Conservation (phyloP, 257 asterid genomes). For the Ballota nigra region DNA sequence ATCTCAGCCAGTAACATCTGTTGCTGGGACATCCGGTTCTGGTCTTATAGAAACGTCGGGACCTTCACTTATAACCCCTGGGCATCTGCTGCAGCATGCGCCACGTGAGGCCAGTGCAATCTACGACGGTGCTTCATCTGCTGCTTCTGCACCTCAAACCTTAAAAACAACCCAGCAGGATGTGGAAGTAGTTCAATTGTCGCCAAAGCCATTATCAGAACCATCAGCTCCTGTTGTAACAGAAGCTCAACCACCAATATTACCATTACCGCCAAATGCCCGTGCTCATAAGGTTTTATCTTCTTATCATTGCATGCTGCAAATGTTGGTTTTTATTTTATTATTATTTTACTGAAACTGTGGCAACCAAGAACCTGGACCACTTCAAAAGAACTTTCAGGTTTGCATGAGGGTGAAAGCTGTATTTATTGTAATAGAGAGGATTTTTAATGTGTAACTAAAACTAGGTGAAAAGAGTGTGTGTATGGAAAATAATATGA, state of each 20-base stretch:
- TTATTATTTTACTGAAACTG: not conserved
- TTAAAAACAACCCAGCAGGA: slow-evolving; percentile 70
- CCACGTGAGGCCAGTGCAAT: too few species aligned
- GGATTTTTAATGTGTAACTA: not conserved
- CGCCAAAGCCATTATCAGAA: slow-evolving; percentile 50
- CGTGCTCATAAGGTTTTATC: slow-evolving; percentile 57
- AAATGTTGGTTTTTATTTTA: not conserved
- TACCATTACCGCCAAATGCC: slow-evolving; percentile 70
- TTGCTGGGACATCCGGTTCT: slow-evolving; percentile 43
- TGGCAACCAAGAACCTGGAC: not conserved
- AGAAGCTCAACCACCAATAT: slow-evolving; percentile 88
- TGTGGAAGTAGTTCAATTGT: slow-evolving; percentile 82
- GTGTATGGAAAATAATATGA: not conserved
- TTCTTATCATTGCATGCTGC: not conserved
- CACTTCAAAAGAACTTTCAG: not conserved
- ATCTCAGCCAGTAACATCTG: slow-evolving; percentile 43
- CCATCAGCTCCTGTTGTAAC: slow-evolving; percentile 38
- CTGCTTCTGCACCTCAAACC: slow-evolving; percentile 45
- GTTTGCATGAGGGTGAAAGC: not conserved
- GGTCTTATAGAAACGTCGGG: slow-evolving; percentile 46
- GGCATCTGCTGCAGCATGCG: slow-evolving; percentile 73
- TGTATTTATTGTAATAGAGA: not conserved
- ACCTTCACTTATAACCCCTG: slow-evolving; percentile 79
- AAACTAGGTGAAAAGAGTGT: not conserved
- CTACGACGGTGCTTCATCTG: too few species aligned